Evolutionary conservation across 2,329 filamentous ascomycete genomes (phyloP), one percentile per base, ranked within the genome.

Genomic region (Reticulascus tulasneorum): DNA sequence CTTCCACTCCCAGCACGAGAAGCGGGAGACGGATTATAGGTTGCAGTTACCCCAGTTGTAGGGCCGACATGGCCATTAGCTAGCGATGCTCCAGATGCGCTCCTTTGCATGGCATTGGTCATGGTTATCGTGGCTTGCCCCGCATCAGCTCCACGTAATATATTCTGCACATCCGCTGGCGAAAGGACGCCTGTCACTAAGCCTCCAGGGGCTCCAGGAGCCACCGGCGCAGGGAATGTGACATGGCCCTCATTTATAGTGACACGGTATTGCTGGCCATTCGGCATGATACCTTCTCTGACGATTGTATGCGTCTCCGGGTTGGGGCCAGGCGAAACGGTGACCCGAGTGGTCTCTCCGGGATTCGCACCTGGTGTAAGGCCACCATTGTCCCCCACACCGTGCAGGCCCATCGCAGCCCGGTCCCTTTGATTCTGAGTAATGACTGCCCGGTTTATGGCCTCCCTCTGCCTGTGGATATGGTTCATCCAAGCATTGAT

Each of bases 91-190:
- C 59, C 66, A 4, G 71, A 72, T 23, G 67, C 61, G 47, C 67
- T 75, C 36, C 71, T 62, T 27, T 73, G 69, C 67, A 75, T 71
- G 23, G 71, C 67, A 45, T 62, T 60, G 3, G 67, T 60, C 59
- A 69, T 64, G 15, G 54, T 50, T 24, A 61, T 54, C 2, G 63
- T 61, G 4, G 67, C 64, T 45, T 71, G 64, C 22, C 52, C 59
- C 17, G 63, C 58, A 48, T 75, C 72, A 6, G 64, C 66, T 22
- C 57, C 58, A 20, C 67, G 65, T 9, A 73, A 48, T 20, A 71
- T 64, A 35, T 62, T 69, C 30, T 69, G 67, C 4, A 70, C 55
- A 11, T 75, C 71, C 17, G 54, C 50, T 4, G 63, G 54, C 10
- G 67, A 64, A 20, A 71, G 49, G 43, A 32, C 23, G 44, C 33